Evolutionary conservation across 1,139 yeast genomes (phyloP).

Genomic region (Candida sanyaensis): DNA sequence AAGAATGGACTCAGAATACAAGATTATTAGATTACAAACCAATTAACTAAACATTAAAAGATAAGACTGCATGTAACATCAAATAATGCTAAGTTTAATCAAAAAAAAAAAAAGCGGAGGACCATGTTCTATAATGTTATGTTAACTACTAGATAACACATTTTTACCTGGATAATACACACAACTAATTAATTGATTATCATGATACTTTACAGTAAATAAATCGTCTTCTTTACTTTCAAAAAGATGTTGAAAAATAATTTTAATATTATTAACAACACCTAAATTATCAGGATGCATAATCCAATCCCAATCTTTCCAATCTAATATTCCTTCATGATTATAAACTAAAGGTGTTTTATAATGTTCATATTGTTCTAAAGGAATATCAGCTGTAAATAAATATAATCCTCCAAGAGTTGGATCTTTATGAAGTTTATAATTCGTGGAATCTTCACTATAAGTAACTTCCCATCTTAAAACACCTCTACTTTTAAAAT

Average conservation of each 20-base stretch:
- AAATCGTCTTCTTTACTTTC: conserved; percentile 22
- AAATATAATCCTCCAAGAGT: conserved; percentile 44
- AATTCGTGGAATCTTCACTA: too few species aligned
- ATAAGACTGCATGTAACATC: too few species aligned
- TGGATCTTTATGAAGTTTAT: background rate
- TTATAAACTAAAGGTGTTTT: conserved; percentile 24
- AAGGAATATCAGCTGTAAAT: conserved; percentile 38
- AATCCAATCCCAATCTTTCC: conserved; percentile 45
- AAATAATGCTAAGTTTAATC: too few species aligned
- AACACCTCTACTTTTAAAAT: conserved; percentile 35
- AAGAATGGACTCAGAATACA: too few species aligned
- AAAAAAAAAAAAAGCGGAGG: too few species aligned
- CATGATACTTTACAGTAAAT: conserved; percentile 23
- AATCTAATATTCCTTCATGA: conserved; percentile 49
- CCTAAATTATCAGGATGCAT: conserved; percentile 41
- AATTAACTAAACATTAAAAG: too few species aligned
- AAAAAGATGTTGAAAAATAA: conserved; percentile 30
- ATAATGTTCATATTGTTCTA: conserved; percentile 26
- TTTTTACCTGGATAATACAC: conserved; percentile 16
- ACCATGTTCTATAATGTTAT: too few species aligned
- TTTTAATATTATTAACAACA: conserved; percentile 41
- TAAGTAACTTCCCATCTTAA: conserved; percentile 35
- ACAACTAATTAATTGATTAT: conserved; percentile 18
- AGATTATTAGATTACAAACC: too few species aligned
- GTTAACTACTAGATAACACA: conserved; percentile 1